Evolutionary conservation across 108 stramenopile genomes (phyloP), one percentile per base, ranked within the genome.

Genomic region (Skeletonema potamos): DNA sequence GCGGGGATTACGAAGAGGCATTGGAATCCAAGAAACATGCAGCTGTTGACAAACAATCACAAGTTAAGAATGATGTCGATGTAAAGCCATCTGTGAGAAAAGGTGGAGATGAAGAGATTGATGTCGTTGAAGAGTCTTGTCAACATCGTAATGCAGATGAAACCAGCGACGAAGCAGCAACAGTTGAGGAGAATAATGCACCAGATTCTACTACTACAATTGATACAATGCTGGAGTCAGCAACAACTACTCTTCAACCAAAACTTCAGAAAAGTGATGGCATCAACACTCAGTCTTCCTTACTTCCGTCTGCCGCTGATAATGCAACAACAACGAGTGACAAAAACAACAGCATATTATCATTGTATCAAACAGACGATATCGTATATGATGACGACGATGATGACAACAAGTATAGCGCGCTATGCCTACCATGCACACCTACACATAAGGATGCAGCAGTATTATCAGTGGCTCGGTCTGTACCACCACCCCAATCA

Each of bases 361-460:
- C 68, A 44, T 55, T 56, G n/a, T 32, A 36, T 29, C 30, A 56
- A 55, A 20, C 46, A 9, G 43, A 65, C 33, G 57, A 58, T 66
- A 41, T 41, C 10, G 55, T 46, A 17, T 5, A 22, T 6, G 65
- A 32, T 27, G 65, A 66, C 18, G 67, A 76, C 17, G 55, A 63
- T 15, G 67, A 76, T 20, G 75, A 76, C 2, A 57, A 64, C 41
- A 51, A 61, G 43, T 68, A 68, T 62, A 64, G 37, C 33, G 75
- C 67, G 41, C 67, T 76, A 8, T 62, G 58, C 18, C 68, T 76
- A 43, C 75, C 75, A 11, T 55, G 37, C 43, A 34, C 60, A 28
- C 15, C 39, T 41, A 41, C 39, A 1, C 39, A 41, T 15, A 41
- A 41, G 0, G 22, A 69, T 34, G 39, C 32, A 17, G 15, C n/a